phyloP scores from a whole-genome alignment of 2,329 filamentous ascomycete genomes.

The Stachybotrys chlorohalonatus region DNA sequence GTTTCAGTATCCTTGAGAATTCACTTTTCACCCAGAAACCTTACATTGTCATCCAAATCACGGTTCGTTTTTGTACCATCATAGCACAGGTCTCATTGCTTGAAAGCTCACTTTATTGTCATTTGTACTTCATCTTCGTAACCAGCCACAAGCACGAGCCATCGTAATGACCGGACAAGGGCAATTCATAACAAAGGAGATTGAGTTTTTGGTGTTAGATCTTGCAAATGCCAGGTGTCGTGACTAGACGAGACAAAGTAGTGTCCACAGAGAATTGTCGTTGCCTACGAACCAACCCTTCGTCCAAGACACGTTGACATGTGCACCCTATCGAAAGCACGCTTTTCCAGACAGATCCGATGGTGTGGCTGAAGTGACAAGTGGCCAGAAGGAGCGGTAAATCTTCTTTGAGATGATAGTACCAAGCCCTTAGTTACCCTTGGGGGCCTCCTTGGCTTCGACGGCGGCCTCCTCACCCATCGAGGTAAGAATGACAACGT shows the following conservation, averaged over 20 bases:
- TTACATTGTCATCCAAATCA: neutral
- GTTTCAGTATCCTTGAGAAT: too few relatives aligned
- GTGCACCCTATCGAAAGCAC: slow-evolving; percentile 22
- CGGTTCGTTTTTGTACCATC: slow-evolving; percentile 1
- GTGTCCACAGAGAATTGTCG: slow-evolving; percentile 33
- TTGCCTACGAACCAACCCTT: slow-evolving; percentile 30
- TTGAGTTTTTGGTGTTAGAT: slow-evolving; percentile 6
- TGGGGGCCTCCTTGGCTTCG: slow-evolving; percentile 87
- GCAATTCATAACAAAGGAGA: slow-evolving; percentile 30
- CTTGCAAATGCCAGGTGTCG: slow-evolving; percentile 18
- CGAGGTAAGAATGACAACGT: slow-evolving; percentile 84
- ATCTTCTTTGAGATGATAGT: slow-evolving; percentile 10
- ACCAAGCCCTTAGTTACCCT: slow-evolving; percentile 15
- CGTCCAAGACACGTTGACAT: slow-evolving; percentile 25
- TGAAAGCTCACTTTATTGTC: slow-evolving; percentile 25
- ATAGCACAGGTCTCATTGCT: slow-evolving; percentile 16
- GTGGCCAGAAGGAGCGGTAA: slow-evolving; percentile 15
- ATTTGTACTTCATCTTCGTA: slow-evolving; percentile 8
- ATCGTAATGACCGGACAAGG: slow-evolving; percentile 19
- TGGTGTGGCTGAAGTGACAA: slow-evolving; percentile 11
- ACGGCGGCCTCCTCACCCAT: slow-evolving; percentile 94
- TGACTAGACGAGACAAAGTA: slow-evolving; percentile 32
- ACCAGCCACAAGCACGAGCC: slow-evolving; percentile 19
- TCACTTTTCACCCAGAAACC: too few relatives aligned
- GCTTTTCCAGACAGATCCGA: slow-evolving; percentile 14